phyloP scores from a whole-genome alignment of 2,329 filamentous ascomycete species.

The Monilinia laxa region DNA sequence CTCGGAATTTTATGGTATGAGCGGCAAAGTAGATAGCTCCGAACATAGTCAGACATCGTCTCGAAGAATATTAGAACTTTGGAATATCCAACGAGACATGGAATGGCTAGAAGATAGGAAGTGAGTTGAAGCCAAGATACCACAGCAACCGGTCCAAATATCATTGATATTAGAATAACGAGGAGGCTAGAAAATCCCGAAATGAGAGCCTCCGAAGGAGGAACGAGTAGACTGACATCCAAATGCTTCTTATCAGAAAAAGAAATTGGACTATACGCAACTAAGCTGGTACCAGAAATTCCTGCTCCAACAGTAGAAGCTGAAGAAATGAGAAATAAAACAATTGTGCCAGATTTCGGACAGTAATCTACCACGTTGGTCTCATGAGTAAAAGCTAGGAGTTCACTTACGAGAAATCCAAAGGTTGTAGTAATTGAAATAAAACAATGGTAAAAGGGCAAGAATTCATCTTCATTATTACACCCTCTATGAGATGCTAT shows the following conservation, averaged over 20 bases:
- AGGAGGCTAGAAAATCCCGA: slow-evolving; percentile 27
- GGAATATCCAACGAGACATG: background rate
- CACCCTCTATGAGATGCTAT: background rate
- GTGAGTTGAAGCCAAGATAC: slow-evolving; percentile 30
- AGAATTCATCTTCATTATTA: background rate
- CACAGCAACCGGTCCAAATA: slow-evolving; percentile 27
- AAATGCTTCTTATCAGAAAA: slow-evolving; percentile 25
- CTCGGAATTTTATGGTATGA: no score
- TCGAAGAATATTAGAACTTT: background rate
- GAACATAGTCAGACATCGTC: background rate
- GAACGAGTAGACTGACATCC: slow-evolving; percentile 24
- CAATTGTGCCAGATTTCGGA: background rate
- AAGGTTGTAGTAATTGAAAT: slow-evolving; percentile 32
- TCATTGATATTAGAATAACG: slow-evolving; percentile 26
- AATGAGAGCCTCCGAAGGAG: slow-evolving; percentile 21
- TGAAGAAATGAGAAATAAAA: slow-evolving; percentile 1
- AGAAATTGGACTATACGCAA: slow-evolving; percentile 32
- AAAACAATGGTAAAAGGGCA: slow-evolving; percentile 27
- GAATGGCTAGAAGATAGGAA: slow-evolving; percentile 25
- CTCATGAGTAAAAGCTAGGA: slow-evolving; percentile 19
- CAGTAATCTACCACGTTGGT: background rate
- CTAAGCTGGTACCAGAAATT: slow-evolving; percentile 29
- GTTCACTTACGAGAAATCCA: slow-evolving; percentile 29
- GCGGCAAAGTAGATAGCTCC: background rate
- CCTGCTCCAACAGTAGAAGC: slow-evolving; percentile 25